Evolutionary conservation across 768 basidiomycete species (phyloP).

Genomic region (Grammothele lineata): DNA sequence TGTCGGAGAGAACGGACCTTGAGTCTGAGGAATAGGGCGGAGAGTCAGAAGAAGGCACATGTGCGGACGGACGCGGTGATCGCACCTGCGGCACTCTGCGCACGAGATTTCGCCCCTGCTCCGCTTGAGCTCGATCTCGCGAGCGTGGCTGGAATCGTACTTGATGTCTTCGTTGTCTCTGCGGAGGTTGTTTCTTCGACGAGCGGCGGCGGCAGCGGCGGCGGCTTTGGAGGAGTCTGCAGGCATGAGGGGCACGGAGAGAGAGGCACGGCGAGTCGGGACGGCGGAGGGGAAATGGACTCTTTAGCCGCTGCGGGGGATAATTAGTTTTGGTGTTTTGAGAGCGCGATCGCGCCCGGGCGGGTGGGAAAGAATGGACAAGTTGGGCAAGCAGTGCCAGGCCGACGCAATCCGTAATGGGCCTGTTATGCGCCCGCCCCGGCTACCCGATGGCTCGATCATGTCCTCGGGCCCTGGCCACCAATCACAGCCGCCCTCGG

Average conservation of each 20-base stretch:
- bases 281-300: conserved; percentile 1
- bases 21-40: conserved; percentile 15
- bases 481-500: background rate
- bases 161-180: conserved; percentile 24
- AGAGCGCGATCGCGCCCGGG: conserved; percentile 6
- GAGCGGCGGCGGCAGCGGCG: conserved; percentile 13
- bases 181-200: conserved; percentile 18
- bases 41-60: background rate
- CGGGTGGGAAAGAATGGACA: conserved; percentile 3
- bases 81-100: conserved; percentile 76
- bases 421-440: too few species aligned
- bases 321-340: conserved; percentile 8
- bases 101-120: conserved; percentile 73
- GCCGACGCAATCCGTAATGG: too few species aligned
- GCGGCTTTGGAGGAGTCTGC: conserved; percentile 21
- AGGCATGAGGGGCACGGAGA: conserved; percentile 20
- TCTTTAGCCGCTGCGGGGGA: conserved; percentile 12
- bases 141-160: conserved; percentile 20
- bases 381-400: too few species aligned
- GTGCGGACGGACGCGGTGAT: conserved; percentile 31
- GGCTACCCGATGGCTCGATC: background rate
- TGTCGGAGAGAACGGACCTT: conserved; percentile 20
- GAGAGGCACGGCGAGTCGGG: conserved; percentile 8
- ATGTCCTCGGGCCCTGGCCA: background rate
- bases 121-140: conserved; percentile 70